phyloP scores from a whole-genome alignment of 495 filamentous ascomycete species.

The Aspergillus biplanus region DNA sequence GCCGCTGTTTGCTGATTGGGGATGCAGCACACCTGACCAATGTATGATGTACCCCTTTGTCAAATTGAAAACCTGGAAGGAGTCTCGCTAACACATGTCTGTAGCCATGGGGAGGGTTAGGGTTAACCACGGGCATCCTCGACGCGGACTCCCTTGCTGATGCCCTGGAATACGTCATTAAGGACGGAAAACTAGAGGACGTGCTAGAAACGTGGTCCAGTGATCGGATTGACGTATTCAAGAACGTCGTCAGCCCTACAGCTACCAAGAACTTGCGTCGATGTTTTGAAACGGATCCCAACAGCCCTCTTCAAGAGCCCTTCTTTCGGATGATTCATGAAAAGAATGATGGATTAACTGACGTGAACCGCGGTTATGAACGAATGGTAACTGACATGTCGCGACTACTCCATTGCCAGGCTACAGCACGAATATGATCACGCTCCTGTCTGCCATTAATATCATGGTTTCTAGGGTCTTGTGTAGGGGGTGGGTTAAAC shows the following conservation, averaged over 20 bases:
- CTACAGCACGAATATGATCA: neutral
- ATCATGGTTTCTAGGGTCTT: neutral
- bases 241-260: neutral
- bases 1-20: neutral
- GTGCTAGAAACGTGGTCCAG: neutral
- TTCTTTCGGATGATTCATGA: neutral
- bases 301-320: neutral
- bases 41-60: neutral
- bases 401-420: neutral
- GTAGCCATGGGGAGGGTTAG: neutral
- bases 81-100: neutral
- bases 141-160: neutral
- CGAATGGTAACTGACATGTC: neutral
- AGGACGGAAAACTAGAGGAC: neutral
- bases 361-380: neutral
- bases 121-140: neutral
- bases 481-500: neutral
- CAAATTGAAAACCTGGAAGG: neutral
- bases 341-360: neutral
- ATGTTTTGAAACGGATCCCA: neutral
- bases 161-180: neutral
- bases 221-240: neutral
- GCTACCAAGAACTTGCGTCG: neutral
- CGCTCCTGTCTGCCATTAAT: neutral
- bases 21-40: neutral